These are phyloP conservation scores for Trichocomaceae sp. DNA, from an alignment of 2,329 filamentous ascomycete species.

Conservation along the genomic window DNA sequence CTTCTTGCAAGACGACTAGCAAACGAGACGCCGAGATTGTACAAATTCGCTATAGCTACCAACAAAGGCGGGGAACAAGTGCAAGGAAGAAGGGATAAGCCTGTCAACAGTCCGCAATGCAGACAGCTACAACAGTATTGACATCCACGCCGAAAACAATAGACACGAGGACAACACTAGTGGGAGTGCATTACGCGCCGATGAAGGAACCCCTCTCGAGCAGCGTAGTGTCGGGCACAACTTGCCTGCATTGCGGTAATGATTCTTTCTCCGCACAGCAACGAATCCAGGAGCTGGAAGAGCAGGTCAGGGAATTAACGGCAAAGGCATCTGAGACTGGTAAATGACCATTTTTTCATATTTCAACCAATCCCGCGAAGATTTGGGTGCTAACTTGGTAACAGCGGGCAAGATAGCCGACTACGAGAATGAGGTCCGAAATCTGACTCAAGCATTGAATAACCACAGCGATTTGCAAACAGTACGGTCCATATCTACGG, in stretches of 20 bases:
- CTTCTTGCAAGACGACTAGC: background rate
- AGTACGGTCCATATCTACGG: constrained; percentile 21
- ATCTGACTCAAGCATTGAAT: constrained; percentile 30
- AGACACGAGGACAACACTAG: constrained; percentile 5
- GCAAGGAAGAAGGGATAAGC: background rate
- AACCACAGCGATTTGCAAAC: constrained; percentile 20
- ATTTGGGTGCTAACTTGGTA: background rate
- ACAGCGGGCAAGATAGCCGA: constrained; percentile 53
- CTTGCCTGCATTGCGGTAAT: constrained; percentile 38
- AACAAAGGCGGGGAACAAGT: background rate
- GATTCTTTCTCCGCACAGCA: constrained; percentile 32
- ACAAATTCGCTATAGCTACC: background rate
- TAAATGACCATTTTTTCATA: constrained; percentile 22
- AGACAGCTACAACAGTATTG: constrained; percentile 3
- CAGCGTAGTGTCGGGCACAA: background rate
- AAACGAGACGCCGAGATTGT: background rate
- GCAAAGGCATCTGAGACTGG: constrained; percentile 49
- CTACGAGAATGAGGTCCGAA: constrained; percentile 57
- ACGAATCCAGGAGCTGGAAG: constrained; percentile 48
- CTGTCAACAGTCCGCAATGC: constrained; percentile 1
- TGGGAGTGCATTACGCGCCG: constrained; percentile 4
- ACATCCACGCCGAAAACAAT: constrained; percentile 1
- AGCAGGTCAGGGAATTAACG: constrained; percentile 48
- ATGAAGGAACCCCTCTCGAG: constrained; percentile 4
- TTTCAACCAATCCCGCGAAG: background rate